Percentiles rank a stretch among this genome's conserved stretches.
Evolutionary conservation across 257 asterid species (phyloP).

Genomic region (Marsdenia floribunda): DNA sequence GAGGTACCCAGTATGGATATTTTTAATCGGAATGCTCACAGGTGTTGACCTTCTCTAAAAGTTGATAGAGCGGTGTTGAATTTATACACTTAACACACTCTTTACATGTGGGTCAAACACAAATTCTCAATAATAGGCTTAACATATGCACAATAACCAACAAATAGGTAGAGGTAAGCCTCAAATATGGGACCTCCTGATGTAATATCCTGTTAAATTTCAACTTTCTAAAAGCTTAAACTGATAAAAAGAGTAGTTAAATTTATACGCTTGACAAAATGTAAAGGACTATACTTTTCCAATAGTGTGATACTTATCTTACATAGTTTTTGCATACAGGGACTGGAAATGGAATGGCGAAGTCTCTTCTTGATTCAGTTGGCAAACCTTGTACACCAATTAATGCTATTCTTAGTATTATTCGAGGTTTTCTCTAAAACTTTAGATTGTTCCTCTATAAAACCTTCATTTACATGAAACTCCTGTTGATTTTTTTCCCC

Average conservation of each 20-base stretch:
- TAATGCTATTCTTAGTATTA: slow-evolving; percentile 67
- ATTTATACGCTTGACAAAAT: too few relatives aligned
- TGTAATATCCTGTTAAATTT: too few relatives aligned
- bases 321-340: slow-evolving; percentile 39
- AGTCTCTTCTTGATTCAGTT: slow-evolving; percentile 79
- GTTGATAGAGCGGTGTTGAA: too few relatives aligned
- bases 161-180: too few relatives aligned
- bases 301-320: not conserved
- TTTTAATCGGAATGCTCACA: not conserved
- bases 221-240: too few relatives aligned
- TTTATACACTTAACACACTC: too few relatives aligned
- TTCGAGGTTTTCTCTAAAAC: slow-evolving; percentile 52
- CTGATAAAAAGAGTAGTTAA: too few relatives aligned
- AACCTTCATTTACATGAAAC: not conserved
- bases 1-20: not conserved
- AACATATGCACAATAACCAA: too few relatives aligned
- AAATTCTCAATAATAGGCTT: too few relatives aligned
- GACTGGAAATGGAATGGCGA: slow-evolving; percentile 95
- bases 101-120: too few relatives aligned
- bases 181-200: too few relatives aligned
- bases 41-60: not conserved
- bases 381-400: slow-evolving; percentile 78
- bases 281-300: not conserved
- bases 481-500: not conserved
- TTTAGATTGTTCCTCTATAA: slow-evolving; percentile 1